Evolutionary conservation across 495 filamentous ascomycete species (phyloP).

Genomic region (Penicillium coprophilum): DNA sequence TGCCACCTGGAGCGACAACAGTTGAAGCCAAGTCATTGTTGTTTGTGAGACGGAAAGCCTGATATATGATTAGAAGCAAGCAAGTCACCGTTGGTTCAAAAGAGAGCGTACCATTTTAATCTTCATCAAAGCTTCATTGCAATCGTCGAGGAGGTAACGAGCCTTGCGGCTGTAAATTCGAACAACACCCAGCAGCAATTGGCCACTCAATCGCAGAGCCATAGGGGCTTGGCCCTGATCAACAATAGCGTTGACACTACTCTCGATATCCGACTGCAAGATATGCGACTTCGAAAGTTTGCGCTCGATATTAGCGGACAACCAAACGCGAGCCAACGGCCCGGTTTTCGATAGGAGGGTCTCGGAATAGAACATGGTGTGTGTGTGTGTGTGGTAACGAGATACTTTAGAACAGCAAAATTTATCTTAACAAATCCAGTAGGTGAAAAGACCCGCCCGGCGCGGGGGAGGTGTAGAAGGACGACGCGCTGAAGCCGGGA

Average conservation of each 20-base stretch:
- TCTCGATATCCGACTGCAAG: slow-evolving; percentile 85
- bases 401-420: slow-evolving; percentile 12
- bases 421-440: slow-evolving; percentile 14
- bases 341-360: slow-evolving; percentile 94
- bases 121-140: slow-evolving; percentile 93
- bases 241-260: slow-evolving; percentile 92
- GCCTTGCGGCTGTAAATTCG: slow-evolving; percentile 97
- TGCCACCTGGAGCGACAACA: slow-evolving; percentile 62
- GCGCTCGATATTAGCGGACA: slow-evolving; percentile 95
- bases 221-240: slow-evolving; percentile 91
- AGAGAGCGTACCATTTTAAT: slow-evolving; percentile 85
- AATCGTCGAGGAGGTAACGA: slow-evolving; percentile 92
- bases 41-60: slow-evolving; percentile 77
- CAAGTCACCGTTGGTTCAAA: neutral
- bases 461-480: slow-evolving; percentile 38
- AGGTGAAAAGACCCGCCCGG: slow-evolving; percentile 37
- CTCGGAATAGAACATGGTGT: slow-evolving; percentile 96
- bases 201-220: slow-evolving; percentile 89
- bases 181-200: slow-evolving; percentile 91
- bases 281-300: slow-evolving; percentile 96
- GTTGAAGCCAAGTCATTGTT: slow-evolving; percentile 78
- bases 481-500: slow-evolving; percentile 43
- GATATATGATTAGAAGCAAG: slow-evolving; percentile 1
- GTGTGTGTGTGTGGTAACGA: slow-evolving; percentile 33
- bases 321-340: slow-evolving; percentile 95